Conservation (phyloP, 2,329 filamentous ascomycete species). For the Botrytis porri region DNA sequence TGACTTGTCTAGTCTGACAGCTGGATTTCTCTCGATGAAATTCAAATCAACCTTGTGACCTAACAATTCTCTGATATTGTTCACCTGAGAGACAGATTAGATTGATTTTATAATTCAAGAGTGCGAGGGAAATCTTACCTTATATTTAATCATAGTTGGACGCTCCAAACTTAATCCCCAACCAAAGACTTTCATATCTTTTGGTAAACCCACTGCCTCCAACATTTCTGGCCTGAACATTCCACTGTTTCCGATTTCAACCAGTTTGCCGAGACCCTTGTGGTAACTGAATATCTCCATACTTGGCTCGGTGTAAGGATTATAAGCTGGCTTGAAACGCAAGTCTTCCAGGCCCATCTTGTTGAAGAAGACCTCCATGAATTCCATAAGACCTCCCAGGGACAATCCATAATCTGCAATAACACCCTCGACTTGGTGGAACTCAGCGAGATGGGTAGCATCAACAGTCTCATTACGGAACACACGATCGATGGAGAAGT, state of each 20-base stretch:
- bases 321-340: constrained; percentile 96
- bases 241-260: constrained; percentile 96
- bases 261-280: constrained; percentile 81
- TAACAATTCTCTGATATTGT: constrained; percentile 54
- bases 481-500: constrained; percentile 97
- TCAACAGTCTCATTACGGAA: constrained; percentile 98
- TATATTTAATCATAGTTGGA: constrained; percentile 71
- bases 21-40: constrained; percentile 89
- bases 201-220: constrained; percentile 88
- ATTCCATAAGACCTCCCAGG: constrained; percentile 86
- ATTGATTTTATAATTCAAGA: constrained; percentile 20
- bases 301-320: constrained; percentile 90
- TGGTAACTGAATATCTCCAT: constrained; percentile 99
- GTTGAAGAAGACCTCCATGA: constrained; percentile 92
- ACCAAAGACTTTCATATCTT: constrained; percentile 88
- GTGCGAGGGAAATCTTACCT: constrained; percentile 25
- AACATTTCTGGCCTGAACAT: constrained; percentile 99
- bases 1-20: constrained; percentile 64
- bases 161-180: constrained; percentile 90
- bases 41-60: constrained; percentile 93
- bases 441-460: constrained; percentile 93
- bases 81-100: constrained; percentile 44
- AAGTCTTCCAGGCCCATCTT: constrained; percentile 90
- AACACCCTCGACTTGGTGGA: constrained; percentile 98
- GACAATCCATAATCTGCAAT: constrained; percentile 96